A percentile compares a stretch with the other conserved stretches of the same genome.
Conservation (phyloP, 2,329 filamentous ascomycete genomes). For the Exophiala viscosa region DNA sequence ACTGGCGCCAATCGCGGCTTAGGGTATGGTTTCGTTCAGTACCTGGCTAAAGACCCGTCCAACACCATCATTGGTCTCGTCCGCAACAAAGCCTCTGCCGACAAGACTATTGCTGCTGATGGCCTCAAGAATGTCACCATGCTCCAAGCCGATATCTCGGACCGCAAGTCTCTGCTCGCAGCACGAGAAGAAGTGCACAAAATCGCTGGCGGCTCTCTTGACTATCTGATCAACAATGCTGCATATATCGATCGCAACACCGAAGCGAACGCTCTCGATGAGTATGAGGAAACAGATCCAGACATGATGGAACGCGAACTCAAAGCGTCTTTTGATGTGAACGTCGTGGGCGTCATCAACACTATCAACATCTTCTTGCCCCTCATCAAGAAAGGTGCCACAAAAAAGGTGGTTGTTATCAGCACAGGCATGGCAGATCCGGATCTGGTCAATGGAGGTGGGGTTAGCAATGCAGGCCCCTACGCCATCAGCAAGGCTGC, state of each 20-base stretch:
- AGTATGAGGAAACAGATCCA: constrained; percentile 32
- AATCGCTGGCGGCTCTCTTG: constrained; percentile 35
- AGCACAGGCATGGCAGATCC: constrained; percentile 49
- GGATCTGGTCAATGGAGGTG: constrained; percentile 39
- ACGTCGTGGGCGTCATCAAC: constrained; percentile 52
- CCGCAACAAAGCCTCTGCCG: constrained; percentile 45
- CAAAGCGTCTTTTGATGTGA: constrained; percentile 40
- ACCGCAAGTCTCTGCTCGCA: constrained; percentile 38
- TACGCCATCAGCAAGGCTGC: constrained; percentile 54
- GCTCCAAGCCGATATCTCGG: constrained; percentile 45
- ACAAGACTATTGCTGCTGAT: constrained; percentile 44
- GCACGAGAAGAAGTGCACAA: constrained; percentile 25
- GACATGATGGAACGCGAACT: constrained; percentile 38
- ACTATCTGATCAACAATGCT: constrained; percentile 54
- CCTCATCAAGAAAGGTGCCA: constrained; percentile 47
- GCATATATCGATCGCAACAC: constrained; percentile 35
- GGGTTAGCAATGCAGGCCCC: constrained; percentile 35
- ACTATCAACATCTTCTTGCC: constrained; percentile 54
- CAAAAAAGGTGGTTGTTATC: constrained; percentile 55
- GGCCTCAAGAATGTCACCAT: constrained; percentile 45
- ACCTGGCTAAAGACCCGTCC: constrained; percentile 42
- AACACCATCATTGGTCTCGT: constrained; percentile 49
- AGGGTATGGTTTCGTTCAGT: constrained; percentile 47
- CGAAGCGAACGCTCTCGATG: constrained; percentile 34
- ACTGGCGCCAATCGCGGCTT: constrained; percentile 30